Base-by-base conservation (phyloP, 2,329 filamentous ascomycete species). In the Cryphonectria radicalis region DNA sequence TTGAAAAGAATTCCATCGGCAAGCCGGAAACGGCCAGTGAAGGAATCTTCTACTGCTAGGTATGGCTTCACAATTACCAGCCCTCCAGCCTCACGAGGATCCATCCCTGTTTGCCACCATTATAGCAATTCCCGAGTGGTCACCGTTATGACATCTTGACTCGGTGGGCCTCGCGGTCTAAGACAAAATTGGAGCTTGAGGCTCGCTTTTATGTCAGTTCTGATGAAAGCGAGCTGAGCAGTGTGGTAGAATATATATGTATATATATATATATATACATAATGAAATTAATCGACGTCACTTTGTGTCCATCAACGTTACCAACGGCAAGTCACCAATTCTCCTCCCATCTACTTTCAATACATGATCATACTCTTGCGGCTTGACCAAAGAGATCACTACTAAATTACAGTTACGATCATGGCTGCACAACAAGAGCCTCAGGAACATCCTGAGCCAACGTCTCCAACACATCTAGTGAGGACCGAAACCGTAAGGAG, bases 401-500 rank as follows among this genome's bases (percentile, higher is more conserved):
- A 55, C 53, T 28, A 55, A 35, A 62, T 28, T 14, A 62, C 60
- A 60, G 35, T 37, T 25, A 40, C 60, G n/a, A 63, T 35, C 60
- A 63, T 63, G 37, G 42, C 35, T 40, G 25, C 66, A n/a, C 66
- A 28, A 32, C 63, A 35, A 53, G 13, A 50, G 28, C 25, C 28
- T 19, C 43, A 53, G 63, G 43, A 22, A 25, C 28, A 53, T 65
- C 63, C 63, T 53, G 63, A 37, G 43, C 63, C 63, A 25, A 28
- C 17, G 19, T 53, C 63, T 17, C 42, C 42, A 28, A 50, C 42
- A 50, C 28, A 46, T 46, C 43, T 65, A 1, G 63, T n/a, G 14
- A 46, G 63, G 42, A 50, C 63, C 2, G 63, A 65, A 32, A 65
- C 63, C 42, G 42, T 42, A n/a, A 43, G 40, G 25, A 65, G 63